Evolutionary conservation across 2,329 filamentous ascomycete genomes (phyloP).

Genomic region (Aspergillus latus): DNA sequence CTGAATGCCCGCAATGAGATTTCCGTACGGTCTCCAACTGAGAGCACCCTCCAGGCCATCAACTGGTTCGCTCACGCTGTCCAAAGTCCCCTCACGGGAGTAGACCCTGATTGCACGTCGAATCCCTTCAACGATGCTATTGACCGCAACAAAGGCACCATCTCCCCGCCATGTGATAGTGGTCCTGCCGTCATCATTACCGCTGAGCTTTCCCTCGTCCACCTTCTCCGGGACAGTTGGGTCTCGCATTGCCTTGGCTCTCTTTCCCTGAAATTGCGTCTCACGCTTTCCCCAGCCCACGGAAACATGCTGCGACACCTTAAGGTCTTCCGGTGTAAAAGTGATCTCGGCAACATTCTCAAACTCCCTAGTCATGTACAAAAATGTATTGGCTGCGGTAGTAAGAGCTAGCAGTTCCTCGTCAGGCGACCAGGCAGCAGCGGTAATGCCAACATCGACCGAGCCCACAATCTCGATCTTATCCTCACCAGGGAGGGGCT

Average conservation of each 20-base stretch:
- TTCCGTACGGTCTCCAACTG: slow-evolving; percentile 89
- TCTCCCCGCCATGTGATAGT: slow-evolving; percentile 93
- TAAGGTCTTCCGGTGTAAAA: slow-evolving; percentile 74
- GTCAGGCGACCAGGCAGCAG: slow-evolving; percentile 91
- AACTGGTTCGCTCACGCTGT: slow-evolving; percentile 92
- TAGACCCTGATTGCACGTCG: slow-evolving; percentile 86
- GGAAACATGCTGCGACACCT: slow-evolving; percentile 87
- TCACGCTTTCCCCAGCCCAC: slow-evolving; percentile 98
- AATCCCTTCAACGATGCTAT: slow-evolving; percentile 66
- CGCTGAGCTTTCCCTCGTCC: slow-evolving; percentile 75
- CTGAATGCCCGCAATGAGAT: slow-evolving; percentile 84
- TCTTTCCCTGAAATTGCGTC: slow-evolving; percentile 93
- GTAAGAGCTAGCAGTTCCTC: slow-evolving; percentile 84
- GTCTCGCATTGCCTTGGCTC: slow-evolving; percentile 81
- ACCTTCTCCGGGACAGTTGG: slow-evolving; percentile 92
- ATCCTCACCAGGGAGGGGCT: slow-evolving; percentile 64
- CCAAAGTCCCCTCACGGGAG: slow-evolving; percentile 82
- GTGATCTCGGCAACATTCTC: slow-evolving; percentile 75
- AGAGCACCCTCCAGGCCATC: slow-evolving; percentile 83
- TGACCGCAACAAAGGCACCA: slow-evolving; percentile 85
- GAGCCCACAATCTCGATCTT: slow-evolving; percentile 94
- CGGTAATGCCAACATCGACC: slow-evolving; percentile 85
- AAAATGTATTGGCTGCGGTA: slow-evolving; percentile 73
- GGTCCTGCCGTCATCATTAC: slow-evolving; percentile 68
- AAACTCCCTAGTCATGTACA: slow-evolving; percentile 92